Percentiles rank a stretch among this genome's conserved stretches.
Conservation (phyloP, 2,329 filamentous ascomycete genomes). For the Shiraia bambusicola region DNA sequence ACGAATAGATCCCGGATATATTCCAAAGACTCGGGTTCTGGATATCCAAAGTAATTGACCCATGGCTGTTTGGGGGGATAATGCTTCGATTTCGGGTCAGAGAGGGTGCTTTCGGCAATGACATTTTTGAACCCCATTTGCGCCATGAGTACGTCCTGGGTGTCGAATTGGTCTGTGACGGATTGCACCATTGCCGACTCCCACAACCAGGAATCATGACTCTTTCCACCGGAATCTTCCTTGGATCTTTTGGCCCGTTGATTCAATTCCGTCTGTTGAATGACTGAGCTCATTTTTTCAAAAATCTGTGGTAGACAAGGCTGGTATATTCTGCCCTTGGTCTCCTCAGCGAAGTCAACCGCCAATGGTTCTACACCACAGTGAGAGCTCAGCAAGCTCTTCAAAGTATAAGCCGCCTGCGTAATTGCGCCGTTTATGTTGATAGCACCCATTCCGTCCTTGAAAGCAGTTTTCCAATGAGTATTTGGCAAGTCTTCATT, state of each 20-base stretch:
- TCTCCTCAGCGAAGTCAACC: constrained; percentile 20
- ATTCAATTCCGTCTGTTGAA: neutral
- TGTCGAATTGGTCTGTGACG: constrained; percentile 19
- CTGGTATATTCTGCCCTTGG: constrained; percentile 15
- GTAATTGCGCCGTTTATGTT: constrained; percentile 19
- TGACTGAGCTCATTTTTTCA: constrained; percentile 4
- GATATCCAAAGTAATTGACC: constrained; percentile 20
- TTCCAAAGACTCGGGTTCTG: constrained; percentile 15
- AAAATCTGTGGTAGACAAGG: constrained; percentile 16
- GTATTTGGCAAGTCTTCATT: neutral
- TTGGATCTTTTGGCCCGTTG: neutral
- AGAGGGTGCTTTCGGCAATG: constrained; percentile 14
- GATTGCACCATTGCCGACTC: constrained; percentile 13
- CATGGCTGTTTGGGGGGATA: constrained; percentile 17
- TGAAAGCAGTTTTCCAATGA: constrained; percentile 12
- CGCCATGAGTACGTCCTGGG: constrained; percentile 13
- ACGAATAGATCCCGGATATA: constrained; percentile 20
- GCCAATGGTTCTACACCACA: constrained; percentile 20
- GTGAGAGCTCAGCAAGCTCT: constrained; percentile 18
- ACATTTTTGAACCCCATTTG: constrained; percentile 18
- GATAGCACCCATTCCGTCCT: constrained; percentile 15
- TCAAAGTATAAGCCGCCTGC: constrained; percentile 19
- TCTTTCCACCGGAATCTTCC: neutral
- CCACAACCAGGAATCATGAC: constrained; percentile 7
- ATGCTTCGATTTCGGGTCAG: constrained; percentile 14